Percentiles rank a stretch among this genome's conserved stretches.
Evolutionary conservation across 2,329 filamentous ascomycete genomes (phyloP).

Genomic region (Coniochaeta sp.): DNA sequence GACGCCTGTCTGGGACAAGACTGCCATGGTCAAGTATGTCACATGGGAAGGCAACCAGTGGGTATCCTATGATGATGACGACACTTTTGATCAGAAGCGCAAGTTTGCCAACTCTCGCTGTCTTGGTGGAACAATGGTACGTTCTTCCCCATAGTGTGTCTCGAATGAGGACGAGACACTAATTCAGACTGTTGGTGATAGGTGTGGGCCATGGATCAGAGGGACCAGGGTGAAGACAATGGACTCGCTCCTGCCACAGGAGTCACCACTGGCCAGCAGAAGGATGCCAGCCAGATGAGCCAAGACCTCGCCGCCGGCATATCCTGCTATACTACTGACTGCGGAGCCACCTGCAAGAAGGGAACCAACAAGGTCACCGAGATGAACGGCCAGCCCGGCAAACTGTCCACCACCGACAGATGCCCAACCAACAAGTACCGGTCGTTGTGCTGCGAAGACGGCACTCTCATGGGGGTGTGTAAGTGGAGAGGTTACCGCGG

Average conservation of each 20-base stretch:
- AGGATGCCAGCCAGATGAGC: slow-evolving; percentile 5
- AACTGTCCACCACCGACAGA: slow-evolving; percentile 6
- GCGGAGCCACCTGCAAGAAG: slow-evolving; percentile 15
- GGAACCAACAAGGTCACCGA: slow-evolving; percentile 19
- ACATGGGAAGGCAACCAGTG: neutral
- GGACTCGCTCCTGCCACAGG: neutral
- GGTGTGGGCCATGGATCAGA: slow-evolving; percentile 9
- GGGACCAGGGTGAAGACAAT: slow-evolving; percentile 8
- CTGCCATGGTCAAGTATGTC: slow-evolving; percentile 10
- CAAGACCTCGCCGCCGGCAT: slow-evolving; percentile 7
- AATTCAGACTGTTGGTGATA: neutral
- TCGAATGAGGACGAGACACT: neutral
- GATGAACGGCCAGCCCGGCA: slow-evolving; percentile 21
- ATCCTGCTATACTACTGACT: slow-evolving; percentile 18
- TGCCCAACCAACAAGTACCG: slow-evolving; percentile 7
- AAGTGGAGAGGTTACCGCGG: slow-evolving; percentile 20
- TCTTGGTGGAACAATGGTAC: slow-evolving; percentile 11
- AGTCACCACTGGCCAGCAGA: neutral
- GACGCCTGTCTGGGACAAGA: slow-evolving; percentile 8
- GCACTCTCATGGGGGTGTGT: slow-evolving; percentile 16
- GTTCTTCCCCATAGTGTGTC: neutral
- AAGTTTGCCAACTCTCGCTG: slow-evolving; percentile 14
- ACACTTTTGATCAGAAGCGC: slow-evolving; percentile 16
- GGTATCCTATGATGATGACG: slow-evolving; percentile 15
- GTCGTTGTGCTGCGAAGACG: slow-evolving; percentile 18